Percentiles rank a stretch among this genome's conserved stretches.
Conservation (phyloP, 352 stramenopile species). For the Globisporangium alternatum region DNA sequence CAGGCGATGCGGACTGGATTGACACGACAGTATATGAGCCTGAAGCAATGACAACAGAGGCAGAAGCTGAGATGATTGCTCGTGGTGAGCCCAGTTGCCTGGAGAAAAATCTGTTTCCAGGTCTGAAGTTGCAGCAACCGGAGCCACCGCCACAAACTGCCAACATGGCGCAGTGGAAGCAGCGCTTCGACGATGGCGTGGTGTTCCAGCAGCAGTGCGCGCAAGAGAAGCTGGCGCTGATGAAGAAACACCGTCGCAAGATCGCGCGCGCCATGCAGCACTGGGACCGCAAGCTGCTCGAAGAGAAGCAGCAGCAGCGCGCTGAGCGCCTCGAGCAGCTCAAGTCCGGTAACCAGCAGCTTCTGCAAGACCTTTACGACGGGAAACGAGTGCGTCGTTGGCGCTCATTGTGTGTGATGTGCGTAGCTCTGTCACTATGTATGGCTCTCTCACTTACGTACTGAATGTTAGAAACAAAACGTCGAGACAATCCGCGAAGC, state of each 20-base stretch:
- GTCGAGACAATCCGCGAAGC: slow-evolving; percentile 67
- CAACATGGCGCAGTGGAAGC: slow-evolving; percentile 25
- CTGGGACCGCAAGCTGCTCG: slow-evolving; percentile 33
- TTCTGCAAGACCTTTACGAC: slow-evolving; percentile 33
- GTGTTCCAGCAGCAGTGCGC: slow-evolving; percentile 34
- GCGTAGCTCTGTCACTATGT: neutral
- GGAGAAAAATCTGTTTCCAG: slow-evolving; percentile 3
- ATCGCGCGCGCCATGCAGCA: slow-evolving; percentile 34
- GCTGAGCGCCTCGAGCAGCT: slow-evolving; percentile 30
- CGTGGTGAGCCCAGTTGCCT: neutral
- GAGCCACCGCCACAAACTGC: slow-evolving; percentile 5
- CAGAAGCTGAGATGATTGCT: neutral
- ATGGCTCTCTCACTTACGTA: neutral
- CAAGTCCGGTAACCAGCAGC: slow-evolving; percentile 37
- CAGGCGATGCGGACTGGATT: slow-evolving; percentile 20
- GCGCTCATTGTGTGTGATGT: neutral
- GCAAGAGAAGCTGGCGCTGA: slow-evolving; percentile 28
- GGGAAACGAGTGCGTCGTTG: slow-evolving; percentile 27
- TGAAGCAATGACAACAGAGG: neutral
- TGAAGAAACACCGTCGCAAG: slow-evolving; percentile 30
- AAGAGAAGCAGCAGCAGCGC: slow-evolving; percentile 31
- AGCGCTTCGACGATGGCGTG: slow-evolving; percentile 28
- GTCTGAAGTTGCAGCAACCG: neutral
- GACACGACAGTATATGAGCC: neutral
- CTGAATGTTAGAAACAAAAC: slow-evolving; percentile 46